A percentile compares a stretch with the other conserved stretches of the same genome.
These are phyloP conservation scores for Candida sanyiensis DNA, from an alignment of 805 yeast species.

Conservation along the genomic window DNA sequence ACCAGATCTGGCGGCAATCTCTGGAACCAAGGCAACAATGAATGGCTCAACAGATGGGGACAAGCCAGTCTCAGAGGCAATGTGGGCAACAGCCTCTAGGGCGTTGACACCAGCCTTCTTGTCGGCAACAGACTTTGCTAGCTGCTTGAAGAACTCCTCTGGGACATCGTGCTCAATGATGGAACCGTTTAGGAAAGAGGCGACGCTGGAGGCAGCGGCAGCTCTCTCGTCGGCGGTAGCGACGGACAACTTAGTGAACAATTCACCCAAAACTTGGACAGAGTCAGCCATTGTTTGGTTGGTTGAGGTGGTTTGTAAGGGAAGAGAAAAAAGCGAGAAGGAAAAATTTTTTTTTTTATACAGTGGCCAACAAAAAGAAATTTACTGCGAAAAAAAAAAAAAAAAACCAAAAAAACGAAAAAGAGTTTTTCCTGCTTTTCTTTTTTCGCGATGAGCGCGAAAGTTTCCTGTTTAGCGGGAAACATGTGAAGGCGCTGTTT, in stretches of 20 bases:
- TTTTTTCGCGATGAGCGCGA: conserved; percentile 2
- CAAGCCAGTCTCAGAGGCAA: conserved; percentile 73
- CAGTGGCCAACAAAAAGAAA: conserved; percentile 7
- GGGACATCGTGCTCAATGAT: conserved; percentile 99
- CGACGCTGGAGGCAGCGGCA: conserved; percentile 81
- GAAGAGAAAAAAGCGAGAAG: conserved; percentile 9
- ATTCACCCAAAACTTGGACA: conserved; percentile 80
- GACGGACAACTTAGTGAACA: conserved; percentile 86
- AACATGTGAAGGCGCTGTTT: too few species aligned
- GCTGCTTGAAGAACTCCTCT: conserved; percentile 72
- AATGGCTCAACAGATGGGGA: conserved; percentile 95
- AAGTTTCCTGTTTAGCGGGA: background rate
- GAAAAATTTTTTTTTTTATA: conserved; percentile 18
- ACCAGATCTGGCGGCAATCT: conserved; percentile 75
- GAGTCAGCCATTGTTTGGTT: conserved; percentile 37
- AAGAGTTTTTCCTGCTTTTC: conserved; percentile 7
- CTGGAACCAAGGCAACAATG: conserved; percentile 70
- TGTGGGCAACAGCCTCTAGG: conserved; percentile 76
- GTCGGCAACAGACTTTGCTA: conserved; percentile 69
- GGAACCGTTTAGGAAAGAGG: conserved; percentile 92
- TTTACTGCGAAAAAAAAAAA: conserved; percentile 5
- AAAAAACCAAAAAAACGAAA: conserved; percentile 1
- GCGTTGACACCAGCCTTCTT: conserved; percentile 83
- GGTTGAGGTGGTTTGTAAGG: background rate
- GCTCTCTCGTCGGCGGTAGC: conserved; percentile 80